These are phyloP conservation scores for Malassezia caprae DNA, from an alignment of 1,284 basidiomycete genomes.

Conservation along the genomic window DNA sequence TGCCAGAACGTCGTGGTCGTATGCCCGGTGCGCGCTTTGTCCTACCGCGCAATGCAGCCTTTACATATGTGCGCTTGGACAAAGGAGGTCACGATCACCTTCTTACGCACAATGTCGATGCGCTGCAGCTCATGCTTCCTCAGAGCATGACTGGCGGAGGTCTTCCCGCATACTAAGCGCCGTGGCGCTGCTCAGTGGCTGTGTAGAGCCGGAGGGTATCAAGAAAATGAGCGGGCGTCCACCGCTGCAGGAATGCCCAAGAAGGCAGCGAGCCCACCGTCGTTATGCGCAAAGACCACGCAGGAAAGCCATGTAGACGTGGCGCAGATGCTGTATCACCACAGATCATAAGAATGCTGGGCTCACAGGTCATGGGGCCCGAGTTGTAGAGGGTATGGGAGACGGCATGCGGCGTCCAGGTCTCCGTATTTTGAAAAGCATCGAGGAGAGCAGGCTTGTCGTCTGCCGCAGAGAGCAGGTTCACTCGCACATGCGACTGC, in stretches of 20 bases:
- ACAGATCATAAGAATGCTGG: slow-evolving; percentile 10
- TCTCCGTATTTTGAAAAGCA: not conserved
- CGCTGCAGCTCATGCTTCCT: slow-evolving; percentile 16
- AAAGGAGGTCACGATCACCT: slow-evolving; percentile 31
- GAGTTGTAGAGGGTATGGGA: not conserved
- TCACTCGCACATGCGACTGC: not conserved
- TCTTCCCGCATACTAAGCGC: slow-evolving; percentile 5
- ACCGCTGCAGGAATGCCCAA: not conserved
- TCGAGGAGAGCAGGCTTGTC: slow-evolving; percentile 6
- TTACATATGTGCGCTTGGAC: slow-evolving; percentile 24
- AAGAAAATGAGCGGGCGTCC: slow-evolving; percentile 9
- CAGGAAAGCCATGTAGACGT: slow-evolving; percentile 11
- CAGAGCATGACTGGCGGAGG: not conserved
- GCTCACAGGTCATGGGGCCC: not conserved
- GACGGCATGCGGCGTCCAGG: not conserved
- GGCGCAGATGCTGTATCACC: not conserved
- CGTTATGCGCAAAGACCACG: slow-evolving; percentile 10
- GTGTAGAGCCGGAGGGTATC: slow-evolving; percentile 13
- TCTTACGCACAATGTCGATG: slow-evolving; percentile 24
- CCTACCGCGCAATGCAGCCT: slow-evolving; percentile 5
- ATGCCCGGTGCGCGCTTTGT: not conserved
- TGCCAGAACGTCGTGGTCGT: slow-evolving; percentile 7
- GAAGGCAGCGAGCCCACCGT: slow-evolving; percentile 2
- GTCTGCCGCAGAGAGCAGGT: slow-evolving; percentile 3
- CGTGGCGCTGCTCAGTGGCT: slow-evolving; percentile 9